Evolutionary conservation across 257 asterid species (phyloP), one percentile per base, ranked within the genome.

Genomic region (Rhazya stricta): DNA sequence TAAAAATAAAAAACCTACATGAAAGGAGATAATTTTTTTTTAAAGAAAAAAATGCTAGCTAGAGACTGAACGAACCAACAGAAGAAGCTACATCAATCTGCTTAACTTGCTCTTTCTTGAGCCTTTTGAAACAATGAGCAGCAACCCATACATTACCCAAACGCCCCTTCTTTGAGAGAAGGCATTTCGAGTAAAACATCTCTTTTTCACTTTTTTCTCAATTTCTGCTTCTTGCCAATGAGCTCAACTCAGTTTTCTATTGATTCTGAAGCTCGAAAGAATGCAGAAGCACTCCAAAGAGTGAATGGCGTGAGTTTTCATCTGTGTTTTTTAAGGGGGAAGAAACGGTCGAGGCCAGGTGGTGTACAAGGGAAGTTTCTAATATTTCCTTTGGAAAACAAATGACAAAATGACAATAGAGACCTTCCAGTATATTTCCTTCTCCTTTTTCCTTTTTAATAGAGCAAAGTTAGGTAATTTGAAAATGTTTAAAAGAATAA

Each of bases 71-170:
- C 90, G 25, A 66, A 91, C 99, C 99, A 13, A 95, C 97, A 18
- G 93, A 92, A 79, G 90, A 81, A 76, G 89, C 61, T 76, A 95
- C 88, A 78, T 91, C 65, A 46, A 93, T 92, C 34, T 81, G 87
- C 75, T 72, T 81, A n/a, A 95, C 76, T 79, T 88, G 94, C 15
- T 84, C 79, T 58, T 85, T 89, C 43, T 87, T 85, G 12, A 92
- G 89, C 78, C 85, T 84, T 37, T 86, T 86, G 77, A 78, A 84
- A 80, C 91, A 88, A 83, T 95, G 99, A 76, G 96, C 99, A 77
- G 99, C 99, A 89, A 86, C 61, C 99, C 99, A 95, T 70, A 95
- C 80, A 72, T 81, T 84, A 76, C 93, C 95, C 56, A 92, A 76
- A 54, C 84, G 83, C 83, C 91, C 98, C 77, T 88, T 92, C 86